Conservation (phyloP, 2,329 filamentous ascomycete species). For the Fusarium subtropicale region DNA sequence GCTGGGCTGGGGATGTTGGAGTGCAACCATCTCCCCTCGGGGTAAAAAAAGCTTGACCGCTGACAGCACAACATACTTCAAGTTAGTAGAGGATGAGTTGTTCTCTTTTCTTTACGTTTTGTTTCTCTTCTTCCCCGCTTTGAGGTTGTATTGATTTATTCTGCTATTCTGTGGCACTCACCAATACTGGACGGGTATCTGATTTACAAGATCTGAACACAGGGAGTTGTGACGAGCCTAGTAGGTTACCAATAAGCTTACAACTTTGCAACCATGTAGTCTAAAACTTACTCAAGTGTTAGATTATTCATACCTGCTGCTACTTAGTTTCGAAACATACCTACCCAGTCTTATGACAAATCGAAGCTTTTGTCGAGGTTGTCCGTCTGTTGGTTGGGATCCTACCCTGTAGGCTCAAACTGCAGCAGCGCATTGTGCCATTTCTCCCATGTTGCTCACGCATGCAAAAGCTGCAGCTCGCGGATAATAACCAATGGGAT, state of each 20-base stretch:
- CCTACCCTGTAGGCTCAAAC: background rate
- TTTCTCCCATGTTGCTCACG: background rate
- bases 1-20: slow-evolving; percentile 8
- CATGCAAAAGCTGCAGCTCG: background rate
- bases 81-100: background rate
- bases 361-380: background rate
- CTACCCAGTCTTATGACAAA: background rate
- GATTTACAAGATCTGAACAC: background rate
- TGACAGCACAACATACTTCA: background rate
- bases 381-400: background rate
- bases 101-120: background rate
- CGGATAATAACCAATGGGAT: background rate
- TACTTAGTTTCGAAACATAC: background rate
- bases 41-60: slow-evolving; percentile 6
- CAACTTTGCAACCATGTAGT: background rate
- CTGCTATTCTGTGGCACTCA: background rate
- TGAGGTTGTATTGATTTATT: background rate
- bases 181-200: background rate
- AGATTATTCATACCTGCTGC: too few relatives aligned
- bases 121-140: background rate
- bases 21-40: slow-evolving; percentile 1
- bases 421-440: background rate
- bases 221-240: background rate
- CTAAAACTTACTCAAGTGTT: background rate
- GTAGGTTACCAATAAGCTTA: background rate